phyloP scores from a whole-genome alignment of 1,139 yeast species.

The Magnusiomyces suaveolens region DNA sequence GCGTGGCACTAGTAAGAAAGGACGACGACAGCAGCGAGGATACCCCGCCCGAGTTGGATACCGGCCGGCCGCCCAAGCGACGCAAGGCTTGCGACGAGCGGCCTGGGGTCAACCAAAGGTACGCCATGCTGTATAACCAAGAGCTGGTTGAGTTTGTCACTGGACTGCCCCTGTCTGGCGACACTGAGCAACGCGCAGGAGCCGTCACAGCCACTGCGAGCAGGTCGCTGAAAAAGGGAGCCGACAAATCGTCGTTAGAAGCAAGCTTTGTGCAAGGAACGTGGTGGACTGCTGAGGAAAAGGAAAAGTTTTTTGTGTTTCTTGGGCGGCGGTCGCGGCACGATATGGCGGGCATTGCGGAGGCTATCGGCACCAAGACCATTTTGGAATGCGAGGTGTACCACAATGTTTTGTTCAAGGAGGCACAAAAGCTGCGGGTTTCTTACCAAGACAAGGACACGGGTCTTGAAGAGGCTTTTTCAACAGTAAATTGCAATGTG shows the following conservation, averaged over 20 bases:
- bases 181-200: background rate
- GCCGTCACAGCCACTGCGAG: background rate
- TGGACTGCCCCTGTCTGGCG: slow-evolving; percentile 6
- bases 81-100: background rate
- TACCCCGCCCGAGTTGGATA: background rate
- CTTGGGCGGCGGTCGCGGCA: slow-evolving; percentile 45
- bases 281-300: slow-evolving; percentile 37
- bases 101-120: background rate
- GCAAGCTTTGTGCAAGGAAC: slow-evolving; percentile 22
- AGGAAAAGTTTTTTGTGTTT: slow-evolving; percentile 36
- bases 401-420: slow-evolving; percentile 33
- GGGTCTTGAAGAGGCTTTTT: background rate
- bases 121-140: slow-evolving; percentile 16
- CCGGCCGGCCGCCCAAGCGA: background rate
- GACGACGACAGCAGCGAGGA: background rate
- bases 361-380: slow-evolving; percentile 37
- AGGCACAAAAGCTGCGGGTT: slow-evolving; percentile 20
- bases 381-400: slow-evolving; percentile 40
- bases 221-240: background rate
- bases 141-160: slow-evolving; percentile 18
- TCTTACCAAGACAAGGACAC: background rate
- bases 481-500: slow-evolving; percentile 4
- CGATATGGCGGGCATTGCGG: slow-evolving; percentile 36
- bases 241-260: slow-evolving; percentile 3
- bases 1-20: background rate